Evolutionary conservation across 192 early-diverging fungal species (phyloP).

Genomic region (Coemansia sp.): DNA sequence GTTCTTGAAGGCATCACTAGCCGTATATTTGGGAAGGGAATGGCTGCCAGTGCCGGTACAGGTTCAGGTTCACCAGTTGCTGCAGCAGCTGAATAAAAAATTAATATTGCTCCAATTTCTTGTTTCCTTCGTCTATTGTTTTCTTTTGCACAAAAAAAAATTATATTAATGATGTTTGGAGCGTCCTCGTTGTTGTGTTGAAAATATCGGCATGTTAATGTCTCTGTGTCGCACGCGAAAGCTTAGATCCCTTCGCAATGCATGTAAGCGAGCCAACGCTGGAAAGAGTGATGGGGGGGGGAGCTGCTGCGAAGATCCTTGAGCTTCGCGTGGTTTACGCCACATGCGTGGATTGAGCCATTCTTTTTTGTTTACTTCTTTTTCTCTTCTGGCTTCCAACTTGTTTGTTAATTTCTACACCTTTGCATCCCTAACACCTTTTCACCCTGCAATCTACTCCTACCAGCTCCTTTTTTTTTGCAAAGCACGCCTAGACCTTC

Average conservation of each 20-base stretch:
- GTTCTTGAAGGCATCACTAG: conserved; percentile 43
- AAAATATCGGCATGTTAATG: too few relatives aligned
- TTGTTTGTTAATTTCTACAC: conserved; percentile 11
- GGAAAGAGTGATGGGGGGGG: neutral
- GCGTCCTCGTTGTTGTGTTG: too few relatives aligned
- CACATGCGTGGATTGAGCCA: neutral
- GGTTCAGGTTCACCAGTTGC: conserved; percentile 8
- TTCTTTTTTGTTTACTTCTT: conserved; percentile 10
- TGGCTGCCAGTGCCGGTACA: conserved; percentile 9
- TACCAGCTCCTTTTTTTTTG: neutral
- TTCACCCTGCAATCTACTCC: neutral
- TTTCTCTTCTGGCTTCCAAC: conserved; percentile 1
- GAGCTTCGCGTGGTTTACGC: neutral
- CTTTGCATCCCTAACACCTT: neutral
- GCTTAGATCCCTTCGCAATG: too few relatives aligned
- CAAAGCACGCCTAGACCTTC: neutral
- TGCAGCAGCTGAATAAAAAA: neutral
- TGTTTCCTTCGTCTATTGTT: conserved; percentile 13
- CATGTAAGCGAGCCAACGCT: neutral
- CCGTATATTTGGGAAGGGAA: conserved; percentile 49
- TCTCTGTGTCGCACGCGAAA: too few relatives aligned
- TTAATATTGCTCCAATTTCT: neutral
- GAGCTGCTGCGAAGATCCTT: neutral
- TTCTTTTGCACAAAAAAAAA: conserved; percentile 4
- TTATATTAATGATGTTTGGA: conserved; percentile 4